phyloP scores from a whole-genome alignment of 108 stramenopile genomes.

The Cyclotella atomus region DNA sequence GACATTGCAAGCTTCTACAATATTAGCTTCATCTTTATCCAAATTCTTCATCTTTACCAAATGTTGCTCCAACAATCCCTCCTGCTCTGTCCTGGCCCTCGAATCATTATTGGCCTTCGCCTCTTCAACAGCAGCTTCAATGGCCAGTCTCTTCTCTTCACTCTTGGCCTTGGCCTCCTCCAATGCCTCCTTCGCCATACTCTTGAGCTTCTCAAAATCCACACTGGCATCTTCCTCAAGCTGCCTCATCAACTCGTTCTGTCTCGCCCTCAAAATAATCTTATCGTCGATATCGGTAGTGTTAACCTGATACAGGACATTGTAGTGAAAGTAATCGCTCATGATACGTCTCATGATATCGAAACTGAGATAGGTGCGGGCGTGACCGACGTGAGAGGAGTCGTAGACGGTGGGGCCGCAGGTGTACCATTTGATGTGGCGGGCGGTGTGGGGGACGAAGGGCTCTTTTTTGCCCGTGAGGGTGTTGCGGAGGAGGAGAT shows the following conservation, averaged over 20 bases:
- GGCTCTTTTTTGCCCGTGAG: conserved; percentile 64
- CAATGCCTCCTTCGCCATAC: conserved; percentile 56
- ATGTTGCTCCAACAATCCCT: conserved; percentile 61
- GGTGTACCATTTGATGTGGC: conserved; percentile 74
- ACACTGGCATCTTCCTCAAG: conserved; percentile 45
- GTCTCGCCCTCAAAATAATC: conserved; percentile 90
- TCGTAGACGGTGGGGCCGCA: conserved; percentile 99
- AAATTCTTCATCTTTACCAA: conserved; percentile 54
- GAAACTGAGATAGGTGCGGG: conserved; percentile 96
- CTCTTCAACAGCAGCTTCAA: conserved; percentile 55
- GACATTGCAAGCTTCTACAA: conserved; percentile 42
- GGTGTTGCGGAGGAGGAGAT: conserved; percentile 67
- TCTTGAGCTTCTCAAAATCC: conserved; percentile 37
- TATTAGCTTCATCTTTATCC: conserved; percentile 47
- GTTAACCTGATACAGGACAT: conserved; percentile 88
- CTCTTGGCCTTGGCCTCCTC: conserved; percentile 53
- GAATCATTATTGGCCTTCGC: conserved; percentile 57
- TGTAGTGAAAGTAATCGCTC: conserved; percentile 94
- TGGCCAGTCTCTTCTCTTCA: conserved; percentile 51
- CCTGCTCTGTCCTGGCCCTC: conserved; percentile 54
- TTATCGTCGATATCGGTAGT: conserved; percentile 99
- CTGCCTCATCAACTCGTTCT: conserved; percentile 63
- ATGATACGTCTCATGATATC: conserved; percentile 98
- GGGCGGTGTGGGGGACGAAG: conserved; percentile 60
- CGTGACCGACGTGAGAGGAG: conserved; percentile 96